Percentiles rank a stretch among this genome's conserved stretches.
Conservation (phyloP, 768 basidiomycete species). For the Sporobolomyces phaffii region DNA sequence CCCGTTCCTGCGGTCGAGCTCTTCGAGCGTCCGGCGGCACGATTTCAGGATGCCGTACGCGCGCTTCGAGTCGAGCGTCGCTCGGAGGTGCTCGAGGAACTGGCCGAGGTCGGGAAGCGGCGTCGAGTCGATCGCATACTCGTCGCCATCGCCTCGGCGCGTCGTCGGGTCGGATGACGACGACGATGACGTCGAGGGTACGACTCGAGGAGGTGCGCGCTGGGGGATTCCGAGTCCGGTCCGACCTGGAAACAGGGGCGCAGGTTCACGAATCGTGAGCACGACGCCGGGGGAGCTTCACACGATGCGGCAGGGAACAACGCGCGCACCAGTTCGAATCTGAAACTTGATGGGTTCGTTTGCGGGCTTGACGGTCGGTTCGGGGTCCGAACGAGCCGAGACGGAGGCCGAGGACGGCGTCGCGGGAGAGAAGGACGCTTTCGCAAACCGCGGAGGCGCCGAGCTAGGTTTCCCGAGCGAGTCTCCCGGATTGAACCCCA, state of each 20-base stretch:
- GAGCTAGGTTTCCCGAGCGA: slow-evolving; percentile 29
- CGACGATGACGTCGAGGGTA: no score
- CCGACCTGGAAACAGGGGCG: slow-evolving; percentile 13
- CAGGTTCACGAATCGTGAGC: no score
- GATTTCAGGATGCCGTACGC: slow-evolving; percentile 33
- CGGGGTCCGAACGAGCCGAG: neutral
- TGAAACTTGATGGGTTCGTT: slow-evolving; percentile 38
- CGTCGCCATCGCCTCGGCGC: neutral
- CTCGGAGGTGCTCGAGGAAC: slow-evolving; percentile 33
- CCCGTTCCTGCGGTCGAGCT: slow-evolving; percentile 36
- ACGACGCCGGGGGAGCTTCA: no score
- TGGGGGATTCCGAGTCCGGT: slow-evolving; percentile 39
- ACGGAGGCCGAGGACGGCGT: neutral
- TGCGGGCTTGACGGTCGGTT: neutral
- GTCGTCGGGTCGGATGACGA: no score
- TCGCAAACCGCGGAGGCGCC: neutral
- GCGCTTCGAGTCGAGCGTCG: slow-evolving; percentile 20
- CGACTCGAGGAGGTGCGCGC: neutral
- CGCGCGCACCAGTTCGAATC: slow-evolving; percentile 35
- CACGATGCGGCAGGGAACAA: no score
- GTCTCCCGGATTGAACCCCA: slow-evolving; percentile 43
- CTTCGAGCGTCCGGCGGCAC: slow-evolving; percentile 35
- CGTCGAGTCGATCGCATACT: neutral
- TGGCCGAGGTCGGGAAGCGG: slow-evolving; percentile 15
- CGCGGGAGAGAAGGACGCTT: slow-evolving; percentile 4